Evolutionary conservation across 768 basidiomycete species (phyloP).

Genomic region (Kockovaella imperatae): DNA sequence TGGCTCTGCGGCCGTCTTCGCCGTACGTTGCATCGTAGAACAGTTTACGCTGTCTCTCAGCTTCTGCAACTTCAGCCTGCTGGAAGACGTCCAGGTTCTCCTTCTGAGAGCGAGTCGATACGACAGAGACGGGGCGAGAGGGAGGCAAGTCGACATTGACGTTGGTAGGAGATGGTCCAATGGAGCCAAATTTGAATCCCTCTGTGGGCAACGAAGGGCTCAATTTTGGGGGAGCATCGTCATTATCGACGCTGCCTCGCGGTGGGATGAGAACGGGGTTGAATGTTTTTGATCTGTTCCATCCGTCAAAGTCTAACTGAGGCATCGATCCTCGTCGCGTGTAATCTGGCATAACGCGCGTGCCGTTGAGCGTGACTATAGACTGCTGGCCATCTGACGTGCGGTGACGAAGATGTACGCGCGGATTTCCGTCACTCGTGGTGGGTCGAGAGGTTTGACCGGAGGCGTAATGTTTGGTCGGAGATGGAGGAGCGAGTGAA

Average conservation of each 20-base stretch:
- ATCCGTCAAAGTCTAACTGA: constrained; percentile 24
- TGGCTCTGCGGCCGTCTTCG: constrained; percentile 25
- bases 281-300: constrained; percentile 15
- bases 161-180: background rate
- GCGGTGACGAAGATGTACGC: constrained; percentile 5
- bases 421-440: constrained; percentile 16
- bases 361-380: background rate
- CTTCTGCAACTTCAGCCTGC: constrained; percentile 37
- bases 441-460: constrained; percentile 20
- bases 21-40: constrained; percentile 41
- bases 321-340: constrained; percentile 31
- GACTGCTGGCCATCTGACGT: constrained; percentile 5
- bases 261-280: constrained; percentile 29
- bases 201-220: constrained; percentile 11
- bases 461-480: constrained; percentile 22
- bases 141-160: constrained; percentile 17
- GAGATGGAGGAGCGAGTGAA: constrained; percentile 30
- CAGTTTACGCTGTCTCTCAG: constrained; percentile 39
- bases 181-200: constrained; percentile 33
- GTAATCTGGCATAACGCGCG: background rate
- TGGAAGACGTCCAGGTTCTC: constrained; percentile 25
- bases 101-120: background rate
- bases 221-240: no score
- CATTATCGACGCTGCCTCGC: constrained; percentile 28
- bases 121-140: constrained; percentile 3